Base-by-base conservation (phyloP, 768 basidiomycete species). In the Candolleomyces aberdarensis region DNA sequence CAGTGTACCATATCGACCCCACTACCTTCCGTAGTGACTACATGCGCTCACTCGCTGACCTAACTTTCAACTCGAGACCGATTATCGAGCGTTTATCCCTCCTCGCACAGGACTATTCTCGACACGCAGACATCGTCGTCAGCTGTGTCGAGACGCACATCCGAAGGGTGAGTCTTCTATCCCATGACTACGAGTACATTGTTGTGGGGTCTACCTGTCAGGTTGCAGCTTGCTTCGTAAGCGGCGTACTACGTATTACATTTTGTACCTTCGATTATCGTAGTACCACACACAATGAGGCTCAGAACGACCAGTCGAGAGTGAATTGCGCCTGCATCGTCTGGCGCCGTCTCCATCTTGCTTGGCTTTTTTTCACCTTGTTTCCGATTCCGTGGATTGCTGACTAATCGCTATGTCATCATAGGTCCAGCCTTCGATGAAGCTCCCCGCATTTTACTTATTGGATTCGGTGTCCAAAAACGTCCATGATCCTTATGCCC, bases 391-490 rank as follows among this genome's bases (percentile, higher is more conserved):
- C 79, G 75, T 74, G 80, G 79, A 77, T 75, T 80, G 88, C 87
- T 92, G 86, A 92, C 89, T 88, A 77, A 88, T 83, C 66, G 65
- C 69, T 61, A 59, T 66, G 61, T 53, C 47, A 65, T 59, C 63
- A 70, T 76, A 98, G 96, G 94, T 94, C 13, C 87, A 88, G 19
- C 85, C 90, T 20, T 89, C 86, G 80, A 89, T 92, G 82, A 96
- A 97, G 76, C 80, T 99, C 8, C 96, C 97, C 1, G 83, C 91
- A 0, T 94, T 98, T 67, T 99, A 98, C 71, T 84, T 98, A 7
- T 81, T 99, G 70, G 97, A 98, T 70, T 96, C 96, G 14, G 94
- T 99, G 61, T 92, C 92, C 58, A 99, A 99, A 74, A 98, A 98
- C 77, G 87, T 96, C 39, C 96, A 87, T 65, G 86, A 92, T 29